Conservation (phyloP, 495 filamentous ascomycete species). For the Tuber indicum region DNA sequence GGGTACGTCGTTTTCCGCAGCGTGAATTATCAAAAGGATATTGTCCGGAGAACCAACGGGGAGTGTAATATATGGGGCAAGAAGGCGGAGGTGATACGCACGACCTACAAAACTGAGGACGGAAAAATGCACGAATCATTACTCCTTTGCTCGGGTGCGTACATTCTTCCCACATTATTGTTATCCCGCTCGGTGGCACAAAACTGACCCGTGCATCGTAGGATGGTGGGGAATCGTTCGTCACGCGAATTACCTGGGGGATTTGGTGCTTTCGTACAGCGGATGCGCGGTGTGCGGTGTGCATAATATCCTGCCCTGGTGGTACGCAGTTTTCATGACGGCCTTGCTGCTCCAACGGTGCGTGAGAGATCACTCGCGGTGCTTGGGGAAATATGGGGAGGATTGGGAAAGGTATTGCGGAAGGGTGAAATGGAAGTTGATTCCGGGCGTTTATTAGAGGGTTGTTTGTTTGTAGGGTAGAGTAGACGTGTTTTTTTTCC, state of each 20-base stretch:
- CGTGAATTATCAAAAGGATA: slow-evolving; percentile 50
- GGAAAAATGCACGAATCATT: slow-evolving; percentile 45
- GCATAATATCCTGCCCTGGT: slow-evolving; percentile 46
- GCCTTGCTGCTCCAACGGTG: slow-evolving; percentile 43
- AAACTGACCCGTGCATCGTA: slow-evolving; percentile 12
- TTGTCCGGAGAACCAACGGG: slow-evolving; percentile 45
- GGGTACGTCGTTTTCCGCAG: slow-evolving; percentile 48
- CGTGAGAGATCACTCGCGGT: slow-evolving; percentile 45
- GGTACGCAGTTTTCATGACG: slow-evolving; percentile 49
- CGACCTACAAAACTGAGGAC: slow-evolving; percentile 45
- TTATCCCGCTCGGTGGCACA: slow-evolving; percentile 1
- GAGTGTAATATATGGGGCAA: slow-evolving; percentile 47
- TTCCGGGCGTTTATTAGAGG: slow-evolving; percentile 46
- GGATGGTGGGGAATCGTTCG: slow-evolving; percentile 50
- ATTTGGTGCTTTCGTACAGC: slow-evolving; percentile 46
- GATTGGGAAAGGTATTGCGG: slow-evolving; percentile 47
- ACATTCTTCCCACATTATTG: slow-evolving; percentile 1
- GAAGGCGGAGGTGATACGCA: slow-evolving; percentile 44
- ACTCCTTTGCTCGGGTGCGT: slow-evolving; percentile 45
- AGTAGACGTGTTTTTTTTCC: slow-evolving; percentile 25
- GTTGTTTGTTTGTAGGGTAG: slow-evolving; percentile 5
- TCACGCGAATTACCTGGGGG: slow-evolving; percentile 50
- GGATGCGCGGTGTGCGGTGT: slow-evolving; percentile 47
- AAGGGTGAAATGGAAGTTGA: slow-evolving; percentile 46
- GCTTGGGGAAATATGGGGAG: slow-evolving; percentile 47